Evolutionary conservation across 2,329 filamentous ascomycete genomes (phyloP), one percentile per base, ranked within the genome.

Genomic region (Aspergillus viridinutans): DNA sequence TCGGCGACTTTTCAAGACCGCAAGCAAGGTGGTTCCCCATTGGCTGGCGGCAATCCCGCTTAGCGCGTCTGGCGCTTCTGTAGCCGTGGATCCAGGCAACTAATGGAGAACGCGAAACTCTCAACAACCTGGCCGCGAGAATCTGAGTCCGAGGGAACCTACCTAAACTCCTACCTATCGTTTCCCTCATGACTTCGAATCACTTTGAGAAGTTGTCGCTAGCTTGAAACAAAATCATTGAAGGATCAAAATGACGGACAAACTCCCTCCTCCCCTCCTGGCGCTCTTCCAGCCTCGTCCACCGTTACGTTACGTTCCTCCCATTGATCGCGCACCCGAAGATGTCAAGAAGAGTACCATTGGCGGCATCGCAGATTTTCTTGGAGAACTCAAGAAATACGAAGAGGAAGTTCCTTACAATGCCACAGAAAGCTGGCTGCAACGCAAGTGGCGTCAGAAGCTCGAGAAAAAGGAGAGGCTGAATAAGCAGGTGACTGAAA

Each of bases 241-340:
- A 62, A 59, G 57, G 43, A 49, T 53, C 67, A 80, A 67, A 61
- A 99, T 97, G 94, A 97, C 94, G 52, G 93, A 97, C 82, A 94
- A 95, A 78, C 88, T 99, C 21, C 93, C 94, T 57, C 90, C 90
- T 55, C 93, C 96, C 73, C 84, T 97, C 58, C 83, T 97, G 68
- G 90, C 90, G 76, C 90, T 97, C 65, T 99, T 99, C 80, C 90
- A 93, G 77, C 90, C 94, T 72, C 90, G 94, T 58, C 94, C 94
- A 67, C 89, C 93, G 58, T 80, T 97, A 72, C 89, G 92, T 76
- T 97, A 90, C 83, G 86, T 96, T 59, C 88, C 89, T 59, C 90
- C 92, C 6, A 81, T 83, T 66, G 93, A 97, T 76, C 82, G 90
- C 73, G 85, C 92, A 60, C 89, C 92, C 10, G 90, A 94, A 76